Conservation (phyloP, 106 monocot species). For the Triglochin maritima region DNA sequence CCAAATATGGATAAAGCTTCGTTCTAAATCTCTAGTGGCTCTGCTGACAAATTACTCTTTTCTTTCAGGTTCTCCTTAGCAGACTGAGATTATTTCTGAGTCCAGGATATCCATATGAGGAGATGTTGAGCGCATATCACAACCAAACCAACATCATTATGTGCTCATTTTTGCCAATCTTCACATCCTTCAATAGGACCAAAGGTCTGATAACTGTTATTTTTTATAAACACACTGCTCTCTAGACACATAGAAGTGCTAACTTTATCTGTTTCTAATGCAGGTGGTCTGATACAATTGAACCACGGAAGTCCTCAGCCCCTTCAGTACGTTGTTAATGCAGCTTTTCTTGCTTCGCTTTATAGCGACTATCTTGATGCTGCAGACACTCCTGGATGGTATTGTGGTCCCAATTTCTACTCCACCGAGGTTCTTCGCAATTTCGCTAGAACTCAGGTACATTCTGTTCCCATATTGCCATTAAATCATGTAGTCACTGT, state of each 20-base stretch:
- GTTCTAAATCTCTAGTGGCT: too few species aligned
- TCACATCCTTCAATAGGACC: constrained; percentile 15
- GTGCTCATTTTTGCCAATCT: constrained; percentile 15
- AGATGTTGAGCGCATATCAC: constrained; percentile 14
- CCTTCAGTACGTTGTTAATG: constrained; percentile 21
- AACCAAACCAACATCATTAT: constrained; percentile 20
- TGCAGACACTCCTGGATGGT: constrained; percentile 17
- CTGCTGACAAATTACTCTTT: not conserved
- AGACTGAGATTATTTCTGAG: constrained; percentile 17
- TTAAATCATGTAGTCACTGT: not conserved
- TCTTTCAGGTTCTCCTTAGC: constrained; percentile 12
- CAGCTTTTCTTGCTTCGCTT: constrained; percentile 16
- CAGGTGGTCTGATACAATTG: constrained; percentile 18
- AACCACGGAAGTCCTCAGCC: constrained; percentile 17
- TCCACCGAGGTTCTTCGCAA: constrained; percentile 12
- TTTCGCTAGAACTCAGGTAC: constrained; percentile 14
- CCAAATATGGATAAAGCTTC: too few species aligned
- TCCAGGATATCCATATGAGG: constrained; percentile 19
- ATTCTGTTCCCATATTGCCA: not conserved
- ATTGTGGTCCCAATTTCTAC: constrained; percentile 13
- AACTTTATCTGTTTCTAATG: not conserved
- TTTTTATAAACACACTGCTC: not conserved
- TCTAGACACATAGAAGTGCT: not conserved
- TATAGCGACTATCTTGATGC: constrained; percentile 16
- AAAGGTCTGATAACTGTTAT: not conserved